phyloP scores from a whole-genome alignment of 2,329 filamentous ascomycete genomes.

The Aspergillus piperis region DNA sequence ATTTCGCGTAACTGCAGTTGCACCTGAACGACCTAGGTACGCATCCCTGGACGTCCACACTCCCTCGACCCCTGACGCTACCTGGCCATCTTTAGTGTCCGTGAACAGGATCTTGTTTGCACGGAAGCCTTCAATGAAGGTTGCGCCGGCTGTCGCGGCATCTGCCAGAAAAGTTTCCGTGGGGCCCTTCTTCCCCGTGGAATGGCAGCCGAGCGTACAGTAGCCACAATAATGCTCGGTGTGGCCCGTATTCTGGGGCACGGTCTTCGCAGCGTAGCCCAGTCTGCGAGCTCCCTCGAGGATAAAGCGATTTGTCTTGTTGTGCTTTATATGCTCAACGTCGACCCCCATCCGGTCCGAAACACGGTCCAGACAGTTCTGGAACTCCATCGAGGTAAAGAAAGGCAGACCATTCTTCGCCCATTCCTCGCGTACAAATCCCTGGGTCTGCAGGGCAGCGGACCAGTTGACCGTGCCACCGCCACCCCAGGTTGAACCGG shows the following conservation, averaged over 20 bases:
- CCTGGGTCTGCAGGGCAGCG: slow-evolving; percentile 67
- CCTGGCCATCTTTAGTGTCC: slow-evolving; percentile 50
- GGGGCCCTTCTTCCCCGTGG: slow-evolving; percentile 76
- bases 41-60: slow-evolving; percentile 72
- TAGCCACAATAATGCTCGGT: slow-evolving; percentile 73
- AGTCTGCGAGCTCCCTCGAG: slow-evolving; percentile 73
- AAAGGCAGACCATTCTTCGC: slow-evolving; percentile 67
- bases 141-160: slow-evolving; percentile 72
- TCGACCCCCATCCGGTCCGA: slow-evolving; percentile 77
- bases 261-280: slow-evolving; percentile 67
- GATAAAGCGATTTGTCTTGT: slow-evolving; percentile 69
- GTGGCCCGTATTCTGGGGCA: slow-evolving; percentile 78
- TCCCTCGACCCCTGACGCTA: slow-evolving; percentile 71
- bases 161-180: slow-evolving; percentile 76
- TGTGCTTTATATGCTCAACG: slow-evolving; percentile 67
- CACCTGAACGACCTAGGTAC: slow-evolving; percentile 58
- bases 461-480: slow-evolving; percentile 89
- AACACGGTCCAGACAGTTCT: slow-evolving; percentile 76
- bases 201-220: slow-evolving; percentile 61
- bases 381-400: slow-evolving; percentile 72
- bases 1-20: slow-evolving; percentile 56
- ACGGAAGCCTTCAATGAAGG: slow-evolving; percentile 80
- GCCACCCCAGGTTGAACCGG: slow-evolving; percentile 77
- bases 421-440: slow-evolving; percentile 80
- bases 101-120: slow-evolving; percentile 72